Percentiles rank a stretch among this genome's conserved stretches.
Conservation (phyloP, 2,329 filamentous ascomycete genomes). For the Fusarium sp. region DNA sequence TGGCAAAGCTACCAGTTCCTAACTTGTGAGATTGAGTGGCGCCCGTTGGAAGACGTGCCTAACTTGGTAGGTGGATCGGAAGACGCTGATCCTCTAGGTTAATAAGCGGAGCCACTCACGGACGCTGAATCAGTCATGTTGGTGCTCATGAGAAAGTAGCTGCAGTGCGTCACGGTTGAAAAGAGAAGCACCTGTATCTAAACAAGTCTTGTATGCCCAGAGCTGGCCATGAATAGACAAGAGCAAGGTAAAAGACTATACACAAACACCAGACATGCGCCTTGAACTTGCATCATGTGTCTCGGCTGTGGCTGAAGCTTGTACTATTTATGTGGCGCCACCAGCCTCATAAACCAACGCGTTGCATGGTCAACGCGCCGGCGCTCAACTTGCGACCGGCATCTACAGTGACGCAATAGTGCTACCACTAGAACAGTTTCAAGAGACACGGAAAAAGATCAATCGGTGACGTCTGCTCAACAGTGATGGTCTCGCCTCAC, state of each 20-base stretch:
- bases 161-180: no score
- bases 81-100: neutral
- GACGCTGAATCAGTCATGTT: neutral
- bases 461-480: conserved; percentile 6
- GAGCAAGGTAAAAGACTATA: no score
- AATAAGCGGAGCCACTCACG: neutral
- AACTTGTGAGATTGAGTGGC: conserved; percentile 50
- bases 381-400: conserved; percentile 37
- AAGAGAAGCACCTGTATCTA: no score
- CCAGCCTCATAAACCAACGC: conserved; percentile 33
- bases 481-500: conserved; percentile 19
- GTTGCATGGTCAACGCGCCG: conserved; percentile 33
- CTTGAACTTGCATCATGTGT: neutral
- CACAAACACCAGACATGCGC: no score
- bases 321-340: conserved; percentile 18
- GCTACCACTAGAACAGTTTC: conserved; percentile 4
- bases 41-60: neutral
- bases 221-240: no score
- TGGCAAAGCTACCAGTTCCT: conserved; percentile 55
- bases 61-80: neutral
- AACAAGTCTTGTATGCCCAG: no score
- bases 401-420: conserved; percentile 39
- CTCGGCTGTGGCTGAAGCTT: conserved; percentile 22
- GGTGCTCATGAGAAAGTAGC: neutral
- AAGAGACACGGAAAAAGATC: conserved; percentile 15